Percentiles rank a stretch among this genome's conserved stretches.
Conservation (phyloP, 305 asterid species). For the Fraxinus velutina region DNA sequence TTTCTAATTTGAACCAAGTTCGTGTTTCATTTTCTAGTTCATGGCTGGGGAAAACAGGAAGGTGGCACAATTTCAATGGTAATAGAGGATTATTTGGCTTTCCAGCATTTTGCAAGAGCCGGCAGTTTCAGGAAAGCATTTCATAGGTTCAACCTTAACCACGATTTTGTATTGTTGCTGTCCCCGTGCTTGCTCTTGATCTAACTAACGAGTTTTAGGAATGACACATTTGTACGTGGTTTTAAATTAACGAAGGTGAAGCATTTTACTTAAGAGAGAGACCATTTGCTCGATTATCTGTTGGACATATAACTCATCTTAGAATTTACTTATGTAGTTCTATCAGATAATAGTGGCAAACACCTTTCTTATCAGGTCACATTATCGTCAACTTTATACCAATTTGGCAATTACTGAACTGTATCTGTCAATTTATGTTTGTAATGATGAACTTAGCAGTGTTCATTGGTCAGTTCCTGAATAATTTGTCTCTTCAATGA, state of each 20-base stretch:
- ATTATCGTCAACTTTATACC: not conserved
- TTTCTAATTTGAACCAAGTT: slow-evolving; percentile 15
- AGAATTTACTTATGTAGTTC: not conserved
- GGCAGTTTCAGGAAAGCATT: slow-evolving; percentile 69
- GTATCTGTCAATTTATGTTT: not conserved
- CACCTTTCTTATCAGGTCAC: not conserved
- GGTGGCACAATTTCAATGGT: slow-evolving; percentile 63
- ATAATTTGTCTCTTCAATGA: slow-evolving; percentile 29
- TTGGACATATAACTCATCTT: not conserved
- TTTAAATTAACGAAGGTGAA: slow-evolving; percentile 12
- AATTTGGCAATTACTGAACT: not conserved
- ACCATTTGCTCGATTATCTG: not conserved
- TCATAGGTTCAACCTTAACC: slow-evolving; percentile 75
- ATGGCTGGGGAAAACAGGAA: slow-evolving; percentile 75
- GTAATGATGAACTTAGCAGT: slow-evolving; percentile 18
- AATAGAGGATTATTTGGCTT: slow-evolving; percentile 76
- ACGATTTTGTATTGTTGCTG: slow-evolving; percentile 52
- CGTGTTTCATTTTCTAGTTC: slow-evolving; percentile 22
- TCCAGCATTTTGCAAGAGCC: slow-evolving; percentile 71
- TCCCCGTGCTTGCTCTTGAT: slow-evolving; percentile 69
- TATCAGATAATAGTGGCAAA: not conserved
- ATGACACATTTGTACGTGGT: not conserved
- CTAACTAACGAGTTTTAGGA: slow-evolving; percentile 23
- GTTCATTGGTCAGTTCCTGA: slow-evolving; percentile 22
- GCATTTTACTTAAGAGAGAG: not conserved